These are phyloP conservation scores for Spizellomyces sp. DNA, from an alignment of 192 early-diverging fungal genomes.

Conservation along the genomic window DNA sequence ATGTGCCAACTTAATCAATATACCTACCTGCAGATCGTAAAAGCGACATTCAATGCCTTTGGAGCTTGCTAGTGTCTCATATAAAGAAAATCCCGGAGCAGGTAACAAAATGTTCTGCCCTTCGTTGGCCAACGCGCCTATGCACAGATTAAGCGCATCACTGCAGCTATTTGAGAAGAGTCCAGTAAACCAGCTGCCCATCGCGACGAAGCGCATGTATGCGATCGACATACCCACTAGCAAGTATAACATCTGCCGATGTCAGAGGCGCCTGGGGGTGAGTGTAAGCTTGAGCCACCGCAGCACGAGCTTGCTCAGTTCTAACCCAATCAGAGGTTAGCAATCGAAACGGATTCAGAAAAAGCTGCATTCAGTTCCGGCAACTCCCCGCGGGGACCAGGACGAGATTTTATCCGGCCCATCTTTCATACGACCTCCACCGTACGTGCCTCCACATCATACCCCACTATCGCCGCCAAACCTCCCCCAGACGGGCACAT, in stretches of 20 bases:
- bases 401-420: no score
- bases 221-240: slow-evolving; percentile 56
- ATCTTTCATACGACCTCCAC: no score
- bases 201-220: not conserved
- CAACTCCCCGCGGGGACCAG: no score
- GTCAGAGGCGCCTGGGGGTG: slow-evolving; percentile 70
- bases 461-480: no score
- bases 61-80: slow-evolving; percentile 69
- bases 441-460: no score
- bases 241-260: slow-evolving; percentile 75
- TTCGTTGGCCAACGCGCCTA: slow-evolving; percentile 68
- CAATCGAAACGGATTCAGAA: no score
- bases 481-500: no score
- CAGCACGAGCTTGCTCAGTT: slow-evolving; percentile 33
- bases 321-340: no score
- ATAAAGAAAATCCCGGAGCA: slow-evolving; percentile 83
- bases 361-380: not conserved
- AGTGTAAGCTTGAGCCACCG: slow-evolving; percentile 73
- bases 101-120: slow-evolving; percentile 88
- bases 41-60: slow-evolving; percentile 69
- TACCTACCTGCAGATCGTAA: slow-evolving; percentile 64
- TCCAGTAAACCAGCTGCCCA: not conserved
- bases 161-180: slow-evolving; percentile 25
- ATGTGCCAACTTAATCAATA: slow-evolving; percentile 1
- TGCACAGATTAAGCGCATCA: slow-evolving; percentile 40